Evolutionary conservation across 108 stramenopile genomes (phyloP), one percentile per base, ranked within the genome.

Genomic region (Cyclotella kingstonii): DNA sequence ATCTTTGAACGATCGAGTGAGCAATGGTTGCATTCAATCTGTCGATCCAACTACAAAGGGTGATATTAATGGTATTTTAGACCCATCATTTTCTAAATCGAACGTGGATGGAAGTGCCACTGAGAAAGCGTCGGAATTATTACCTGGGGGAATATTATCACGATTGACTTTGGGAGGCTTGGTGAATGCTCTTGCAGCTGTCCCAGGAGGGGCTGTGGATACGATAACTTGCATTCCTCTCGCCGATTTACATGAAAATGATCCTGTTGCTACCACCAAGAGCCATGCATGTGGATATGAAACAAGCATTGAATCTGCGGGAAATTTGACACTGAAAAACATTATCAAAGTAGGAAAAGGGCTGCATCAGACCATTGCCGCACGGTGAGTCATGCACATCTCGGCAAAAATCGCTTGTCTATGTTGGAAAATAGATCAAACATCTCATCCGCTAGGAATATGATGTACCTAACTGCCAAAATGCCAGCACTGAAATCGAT

Each of bases 161-260:
- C 80, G 87, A 45, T 54, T 91, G 49, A 73, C 78, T 7, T 29
- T 87, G n/a, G 84, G 81, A 0, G 90, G 90, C n/a, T 35, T 84
- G 17, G 68, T 87, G 21, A 92, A 92, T 74, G 90, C 67, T 10
- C 22, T 92, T 49, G 53, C 82, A 3, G 86, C 79, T 12, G 63
- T 73, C 8, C 63, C 27, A 12, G 79, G 74, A 3, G 89, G 89
- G 5, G 25, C 78, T 26, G 84, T 87, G 1, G 66, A 75, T 35
- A 63, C 67, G 21, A 35, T 67, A 23, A 67, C 65, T 0, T 72
- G 70, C 54, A 50, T 68, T 12, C 76, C 68, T 9, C 44, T 77
- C 44, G 33, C 51, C 43, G 68, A 70, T 31, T 47, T 65, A 55
- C 3, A 54, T 25, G 60, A 55, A 4, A 51, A 50, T 40, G 17